Evolutionary conservation across 352 stramenopile species (phyloP).

Genomic region (Phytophthora quininea): DNA sequence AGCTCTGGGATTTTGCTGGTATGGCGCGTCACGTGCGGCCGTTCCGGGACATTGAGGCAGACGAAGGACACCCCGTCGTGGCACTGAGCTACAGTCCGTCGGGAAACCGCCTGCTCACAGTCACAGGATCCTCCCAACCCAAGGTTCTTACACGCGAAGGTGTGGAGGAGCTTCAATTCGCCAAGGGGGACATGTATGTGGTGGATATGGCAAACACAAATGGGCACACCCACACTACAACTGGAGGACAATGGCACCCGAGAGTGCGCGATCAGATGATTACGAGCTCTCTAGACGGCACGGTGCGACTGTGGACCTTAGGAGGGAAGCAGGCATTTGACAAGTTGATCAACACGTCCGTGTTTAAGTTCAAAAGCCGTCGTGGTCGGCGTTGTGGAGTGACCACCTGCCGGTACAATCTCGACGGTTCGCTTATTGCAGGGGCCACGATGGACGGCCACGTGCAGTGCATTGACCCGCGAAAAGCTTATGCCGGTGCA

Average conservation of each 20-base stretch:
- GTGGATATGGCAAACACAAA: constrained; percentile 87
- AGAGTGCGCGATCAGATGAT: constrained; percentile 74
- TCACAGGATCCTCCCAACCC: constrained; percentile 74
- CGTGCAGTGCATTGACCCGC: constrained; percentile 77
- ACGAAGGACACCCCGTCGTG: constrained; percentile 81
- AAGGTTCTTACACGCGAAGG: constrained; percentile 83
- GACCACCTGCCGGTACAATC: constrained; percentile 73
- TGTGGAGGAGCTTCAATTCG: constrained; percentile 80
- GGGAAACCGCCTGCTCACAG: constrained; percentile 72
- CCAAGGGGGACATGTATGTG: constrained; percentile 88
- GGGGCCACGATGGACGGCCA: constrained; percentile 82
- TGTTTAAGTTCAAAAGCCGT: constrained; percentile 86
- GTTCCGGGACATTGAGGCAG: constrained; percentile 81
- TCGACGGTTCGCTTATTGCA: constrained; percentile 63
- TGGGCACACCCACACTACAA: constrained; percentile 80
- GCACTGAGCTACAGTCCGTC: constrained; percentile 84
- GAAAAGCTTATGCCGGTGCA: constrained; percentile 71
- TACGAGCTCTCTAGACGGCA: constrained; percentile 82
- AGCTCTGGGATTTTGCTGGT: constrained; percentile 88
- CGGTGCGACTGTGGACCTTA: constrained; percentile 77
- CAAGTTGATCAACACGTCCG: constrained; percentile 82
- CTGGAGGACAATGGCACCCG: constrained; percentile 75
- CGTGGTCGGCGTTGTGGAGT: constrained; percentile 73
- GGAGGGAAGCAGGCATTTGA: constrained; percentile 71
- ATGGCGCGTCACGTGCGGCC: constrained; percentile 83